Evolutionary conservation across 2,329 filamentous ascomycete species (phyloP), one percentile per base, ranked within the genome.

Genomic region (Aciculosporium take): DNA sequence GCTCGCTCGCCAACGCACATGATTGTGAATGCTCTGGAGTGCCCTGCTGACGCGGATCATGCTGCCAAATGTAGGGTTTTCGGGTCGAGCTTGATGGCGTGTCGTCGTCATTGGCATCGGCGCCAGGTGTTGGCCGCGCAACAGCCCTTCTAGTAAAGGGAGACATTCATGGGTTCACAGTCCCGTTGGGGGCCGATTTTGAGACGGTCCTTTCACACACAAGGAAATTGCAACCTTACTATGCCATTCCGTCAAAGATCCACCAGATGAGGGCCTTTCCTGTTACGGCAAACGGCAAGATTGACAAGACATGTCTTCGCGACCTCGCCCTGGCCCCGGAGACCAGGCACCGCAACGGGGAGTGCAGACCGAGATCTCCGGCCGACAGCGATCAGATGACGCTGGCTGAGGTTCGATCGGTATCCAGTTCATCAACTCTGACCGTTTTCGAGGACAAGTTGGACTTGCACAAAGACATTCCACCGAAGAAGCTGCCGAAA

Each of bases 21-120:
- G n/a, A n/a, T n/a, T n/a, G n/a, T n/a, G n/a, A n/a, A n/a, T n/a
- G n/a, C n/a, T n/a, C n/a, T n/a, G n/a, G n/a, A n/a, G 10, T 28
- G 5, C 13, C 8, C 20, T 34, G 15, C 36, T 40, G 6, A 35
- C 25, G 21, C 4, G 17, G 7, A 9, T 5, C n/a, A 7, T 36
- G 24, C 18, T 20, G 20, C 20, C 7, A 28, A 3, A 17, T n/a
- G 39, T 40, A 62, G 64, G 73, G 74, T 7, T 76, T 77, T 52
- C 69, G 74, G 20, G 69, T 79, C 35, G 73, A 78, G 53, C 66
- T 78, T 8, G 73, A 76, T 42, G 71, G 73, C 28, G 66, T 78
- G 23, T 64, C 72, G 2, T 56, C 65, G n/a, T 65, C 67, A 10
- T 59, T 72, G 42, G 65, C 64, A 47, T 59, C 62, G 32, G 64